phyloP scores from a whole-genome alignment of 1,139 yeast genomes.

The Scheffersomyces titani region DNA sequence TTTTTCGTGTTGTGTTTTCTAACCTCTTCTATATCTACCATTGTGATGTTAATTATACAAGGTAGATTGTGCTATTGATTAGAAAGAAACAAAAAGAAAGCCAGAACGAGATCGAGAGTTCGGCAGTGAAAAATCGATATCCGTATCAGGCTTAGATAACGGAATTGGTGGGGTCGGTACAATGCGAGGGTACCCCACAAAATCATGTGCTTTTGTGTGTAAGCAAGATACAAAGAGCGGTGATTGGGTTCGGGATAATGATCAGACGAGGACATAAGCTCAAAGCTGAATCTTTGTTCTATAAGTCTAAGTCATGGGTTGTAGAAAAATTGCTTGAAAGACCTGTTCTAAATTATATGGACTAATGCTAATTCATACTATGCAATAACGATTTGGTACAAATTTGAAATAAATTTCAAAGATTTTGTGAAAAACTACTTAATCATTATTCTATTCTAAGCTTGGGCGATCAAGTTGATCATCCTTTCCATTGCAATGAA shows the following conservation, averaged over 20 bases:
- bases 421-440: too few species aligned
- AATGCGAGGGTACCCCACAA: not conserved
- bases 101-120: not conserved
- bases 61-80: not conserved
- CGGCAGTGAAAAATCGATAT: not conserved
- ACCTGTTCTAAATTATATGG: too few species aligned
- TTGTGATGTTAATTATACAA: constrained; percentile 1
- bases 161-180: not conserved
- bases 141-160: not conserved
- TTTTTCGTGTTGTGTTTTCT: constrained; percentile 35
- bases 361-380: too few species aligned
- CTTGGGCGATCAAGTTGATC: too few species aligned
- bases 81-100: not conserved
- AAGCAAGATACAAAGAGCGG: not conserved
- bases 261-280: not conserved
- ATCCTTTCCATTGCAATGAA: too few species aligned
- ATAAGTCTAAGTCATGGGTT: too few species aligned
- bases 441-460: too few species aligned
- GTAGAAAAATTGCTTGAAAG: too few species aligned
- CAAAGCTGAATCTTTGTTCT: too few species aligned
- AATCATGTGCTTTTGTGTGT: not conserved
- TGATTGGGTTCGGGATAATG: not conserved
- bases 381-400: too few species aligned
- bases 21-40: constrained; percentile 34
- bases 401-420: too few species aligned